A percentile compares a stretch with the other conserved stretches of the same genome.
These are phyloP conservation scores for Lactifluus rugatus DNA, from an alignment of 768 basidiomycete genomes.

Conservation along the genomic window DNA sequence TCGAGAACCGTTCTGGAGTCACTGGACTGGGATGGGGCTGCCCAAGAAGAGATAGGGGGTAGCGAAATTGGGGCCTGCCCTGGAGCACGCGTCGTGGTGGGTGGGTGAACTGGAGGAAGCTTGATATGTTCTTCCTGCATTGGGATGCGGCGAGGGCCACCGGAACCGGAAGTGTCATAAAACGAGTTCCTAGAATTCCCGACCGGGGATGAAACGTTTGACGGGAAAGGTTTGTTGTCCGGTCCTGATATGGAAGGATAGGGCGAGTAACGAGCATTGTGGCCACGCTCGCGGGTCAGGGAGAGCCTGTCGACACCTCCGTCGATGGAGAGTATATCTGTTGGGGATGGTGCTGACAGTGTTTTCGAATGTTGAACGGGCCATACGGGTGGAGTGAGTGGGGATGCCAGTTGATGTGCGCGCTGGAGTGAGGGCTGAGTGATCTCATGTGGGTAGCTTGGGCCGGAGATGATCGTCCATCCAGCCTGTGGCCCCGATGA, in stretches of 20 bases:
- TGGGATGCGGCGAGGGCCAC: constrained; percentile 12
- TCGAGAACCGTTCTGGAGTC: constrained; percentile 18
- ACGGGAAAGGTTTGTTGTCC: constrained; percentile 22
- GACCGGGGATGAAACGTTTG: constrained; percentile 26
- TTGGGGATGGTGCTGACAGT: constrained; percentile 7
- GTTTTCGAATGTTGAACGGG: constrained; percentile 1
- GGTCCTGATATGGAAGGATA: constrained; percentile 31
- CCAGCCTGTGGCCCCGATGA: constrained; percentile 14
- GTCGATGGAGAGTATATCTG: constrained; percentile 18
- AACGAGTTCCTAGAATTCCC: constrained; percentile 30
- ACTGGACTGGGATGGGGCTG: constrained; percentile 4
- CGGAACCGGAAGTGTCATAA: constrained; percentile 13
- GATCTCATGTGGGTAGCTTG: constrained; percentile 12
- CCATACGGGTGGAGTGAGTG: constrained; percentile 10
- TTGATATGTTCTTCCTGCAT: constrained; percentile 30
- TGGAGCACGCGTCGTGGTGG: constrained; percentile 23
- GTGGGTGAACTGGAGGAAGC: constrained; percentile 35
- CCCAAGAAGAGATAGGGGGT: constrained; percentile 47
- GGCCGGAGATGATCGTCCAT: constrained; percentile 20
- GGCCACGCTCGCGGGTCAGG: constrained; percentile 25
- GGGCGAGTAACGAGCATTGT: constrained; percentile 34
- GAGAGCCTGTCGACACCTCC: constrained; percentile 25
- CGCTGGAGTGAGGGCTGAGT: constrained; percentile 1
- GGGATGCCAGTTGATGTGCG: not conserved
- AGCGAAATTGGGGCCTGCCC: constrained; percentile 41